A percentile compares a stretch with the other conserved stretches of the same genome.
These are phyloP conservation scores for Candida caryicola DNA, from an alignment of 805 yeast genomes.

Conservation along the genomic window DNA sequence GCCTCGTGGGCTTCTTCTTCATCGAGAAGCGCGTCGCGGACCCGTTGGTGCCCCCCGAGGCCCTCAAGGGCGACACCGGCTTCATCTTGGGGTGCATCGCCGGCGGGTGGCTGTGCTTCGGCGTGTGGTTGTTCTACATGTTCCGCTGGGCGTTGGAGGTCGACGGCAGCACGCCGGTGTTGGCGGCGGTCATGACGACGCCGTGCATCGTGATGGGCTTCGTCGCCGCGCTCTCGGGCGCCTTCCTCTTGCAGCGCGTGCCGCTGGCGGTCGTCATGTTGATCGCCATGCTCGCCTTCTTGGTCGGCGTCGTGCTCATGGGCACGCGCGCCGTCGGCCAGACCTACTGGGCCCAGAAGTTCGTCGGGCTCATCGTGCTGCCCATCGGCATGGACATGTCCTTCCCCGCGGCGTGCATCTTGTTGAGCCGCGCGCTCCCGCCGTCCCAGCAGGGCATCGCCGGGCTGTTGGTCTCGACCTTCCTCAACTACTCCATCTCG, in stretches of 20 bases:
- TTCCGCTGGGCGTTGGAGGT: constrained; percentile 14
- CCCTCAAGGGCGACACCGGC: constrained; percentile 14
- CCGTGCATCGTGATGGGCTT: constrained; percentile 16
- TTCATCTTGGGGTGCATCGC: constrained; percentile 17
- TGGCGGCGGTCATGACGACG: constrained; percentile 17
- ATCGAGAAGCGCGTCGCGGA: constrained; percentile 8
- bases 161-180: constrained; percentile 10
- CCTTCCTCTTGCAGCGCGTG: constrained; percentile 6
- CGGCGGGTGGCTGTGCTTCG: constrained; percentile 20
- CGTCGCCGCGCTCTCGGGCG: constrained; percentile 12
- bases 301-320: constrained; percentile 11
- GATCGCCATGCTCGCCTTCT: constrained; percentile 12
- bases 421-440: constrained; percentile 13
- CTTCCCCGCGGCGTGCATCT: constrained; percentile 17
- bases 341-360: constrained; percentile 18
- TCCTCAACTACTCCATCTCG: constrained; percentile 23
- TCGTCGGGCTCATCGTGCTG: constrained; percentile 11
- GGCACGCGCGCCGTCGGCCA: constrained; percentile 18
- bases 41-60: constrained; percentile 14
- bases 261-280: constrained; percentile 14
- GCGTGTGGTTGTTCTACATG: constrained; percentile 16
- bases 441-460: constrained; percentile 17
- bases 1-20: constrained; percentile 10
- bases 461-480: constrained; percentile 16
- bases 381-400: constrained; percentile 20